A percentile compares a stretch with the other conserved stretches of the same genome.
Evolutionary conservation across 2,329 filamentous ascomycete genomes (phyloP).

Genomic region (Penicillium capsulatum): DNA sequence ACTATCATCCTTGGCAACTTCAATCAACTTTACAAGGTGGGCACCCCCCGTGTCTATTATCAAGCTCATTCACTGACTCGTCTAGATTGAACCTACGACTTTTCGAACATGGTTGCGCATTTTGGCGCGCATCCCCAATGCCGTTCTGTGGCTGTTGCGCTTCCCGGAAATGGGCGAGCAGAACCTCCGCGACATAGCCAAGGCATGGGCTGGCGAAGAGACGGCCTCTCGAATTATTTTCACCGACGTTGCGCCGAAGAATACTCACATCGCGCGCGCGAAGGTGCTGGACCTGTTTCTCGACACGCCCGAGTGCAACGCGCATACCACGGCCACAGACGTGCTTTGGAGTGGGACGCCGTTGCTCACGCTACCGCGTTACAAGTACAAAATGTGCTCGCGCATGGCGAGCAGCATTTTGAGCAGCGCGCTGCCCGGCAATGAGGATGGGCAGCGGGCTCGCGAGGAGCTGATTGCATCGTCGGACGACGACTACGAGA

Average conservation of each 20-base stretch:
- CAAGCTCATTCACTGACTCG: constrained; percentile 1
- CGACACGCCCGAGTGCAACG: constrained; percentile 96
- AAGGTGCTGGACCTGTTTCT: constrained; percentile 91
- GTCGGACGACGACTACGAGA: constrained; percentile 80
- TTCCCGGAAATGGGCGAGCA: constrained; percentile 91
- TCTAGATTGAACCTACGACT: constrained; percentile 89
- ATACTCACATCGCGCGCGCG: constrained; percentile 86
- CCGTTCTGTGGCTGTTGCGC: constrained; percentile 90
- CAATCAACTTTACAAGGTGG: constrained; percentile 96
- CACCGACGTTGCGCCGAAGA: constrained; percentile 94
- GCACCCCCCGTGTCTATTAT: neutral
- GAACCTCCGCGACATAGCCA: constrained; percentile 75
- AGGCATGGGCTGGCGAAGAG: constrained; percentile 75
- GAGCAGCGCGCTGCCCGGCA: constrained; percentile 76
- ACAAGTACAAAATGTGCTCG: constrained; percentile 98
- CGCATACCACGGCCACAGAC: constrained; percentile 94
- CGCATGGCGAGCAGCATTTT: constrained; percentile 96
- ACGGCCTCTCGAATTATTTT: constrained; percentile 87
- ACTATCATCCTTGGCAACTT: constrained; percentile 94
- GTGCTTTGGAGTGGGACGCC: constrained; percentile 96
- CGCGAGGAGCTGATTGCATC: constrained; percentile 71
- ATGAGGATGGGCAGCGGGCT: constrained; percentile 61
- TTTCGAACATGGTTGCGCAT: constrained; percentile 96
- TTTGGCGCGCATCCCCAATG: constrained; percentile 75
- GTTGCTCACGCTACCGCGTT: constrained; percentile 81